These are phyloP conservation scores for Ramalina peruviana DNA, from an alignment of 495 filamentous ascomycete species.

Conservation along the genomic window DNA sequence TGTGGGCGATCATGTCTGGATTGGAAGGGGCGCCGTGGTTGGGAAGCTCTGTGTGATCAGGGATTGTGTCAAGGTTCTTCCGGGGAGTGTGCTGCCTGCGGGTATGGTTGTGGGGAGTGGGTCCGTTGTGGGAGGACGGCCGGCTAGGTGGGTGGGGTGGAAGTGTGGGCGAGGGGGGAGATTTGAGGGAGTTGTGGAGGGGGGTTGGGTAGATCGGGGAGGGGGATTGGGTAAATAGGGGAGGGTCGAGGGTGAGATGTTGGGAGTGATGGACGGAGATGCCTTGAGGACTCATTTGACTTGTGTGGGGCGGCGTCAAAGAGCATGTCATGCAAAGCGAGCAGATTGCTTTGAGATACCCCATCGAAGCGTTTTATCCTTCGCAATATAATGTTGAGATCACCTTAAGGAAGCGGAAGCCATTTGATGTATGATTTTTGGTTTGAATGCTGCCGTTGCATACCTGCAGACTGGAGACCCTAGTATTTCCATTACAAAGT, in stretches of 20 bases:
- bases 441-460: too few species aligned
- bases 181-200: neutral
- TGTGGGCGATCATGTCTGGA: constrained; percentile 68
- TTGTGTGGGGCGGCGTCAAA: neutral
- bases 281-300: neutral
- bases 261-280: neutral
- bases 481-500: too few species aligned
- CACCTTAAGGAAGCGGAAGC: too few species aligned
- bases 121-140: constrained; percentile 45
- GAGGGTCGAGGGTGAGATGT: neutral
- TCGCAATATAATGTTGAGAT: too few species aligned
- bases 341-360: neutral
- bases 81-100: constrained; percentile 65
- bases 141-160: constrained; percentile 15
- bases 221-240: too few species aligned
- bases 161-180: neutral
- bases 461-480: too few species aligned
- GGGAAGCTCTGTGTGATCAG: constrained; percentile 82
- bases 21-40: constrained; percentile 59
- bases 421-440: too few species aligned
- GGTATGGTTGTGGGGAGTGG: constrained; percentile 88
- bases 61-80: constrained; percentile 73
- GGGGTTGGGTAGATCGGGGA: neutral
- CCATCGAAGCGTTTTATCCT: too few species aligned
- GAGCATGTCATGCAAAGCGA: neutral